Base-by-base conservation (phyloP, 306 rosid species). In the Corylus americana region DNA sequence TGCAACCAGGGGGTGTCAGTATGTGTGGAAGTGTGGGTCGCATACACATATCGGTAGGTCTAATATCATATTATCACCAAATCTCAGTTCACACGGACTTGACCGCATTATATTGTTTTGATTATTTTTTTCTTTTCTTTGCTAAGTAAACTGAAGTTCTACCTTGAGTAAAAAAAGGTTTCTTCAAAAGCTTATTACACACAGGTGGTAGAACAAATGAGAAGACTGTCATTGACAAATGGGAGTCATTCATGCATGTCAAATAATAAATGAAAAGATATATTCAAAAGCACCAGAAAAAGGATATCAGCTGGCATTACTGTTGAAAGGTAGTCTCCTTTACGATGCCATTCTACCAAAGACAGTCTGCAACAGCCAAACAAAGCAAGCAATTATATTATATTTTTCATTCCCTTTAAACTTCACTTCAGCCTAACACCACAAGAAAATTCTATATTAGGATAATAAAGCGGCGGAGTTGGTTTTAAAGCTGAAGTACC, bases 221-320 rank as follows among this genome's bases (percentile, higher is more conserved):
- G 27, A 50, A 66, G 31, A 66, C 70, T 57, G 31, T 59, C 3
- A 50, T 37, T 72, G 69, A 29, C 57, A 48, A 39, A 39, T 39
- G 10, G 39, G 37, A 57, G 70, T 78, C 4, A 62, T 37, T 54
- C 66, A 25, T 42, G 45, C 63, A 77, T 77, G 55, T 62, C 55
- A 77, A 22, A 74, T 66, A 80, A 57, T 71, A 39, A 77, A 74
- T 18, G 29, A 39, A 82, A 35, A 74, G 5, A 77, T 39, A n/a
- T 20, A 20, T 20, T 70, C 22, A 73, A 29, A 27, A 48, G 44
- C 44, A 50, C 48, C 49, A 47, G 18, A 64, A 55, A 83, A 82
- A 92, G 98, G 98, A 95, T 95, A 95, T 95, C 98, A 63, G 96
- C 88, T 75, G 98, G 97, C 90, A 91, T 83, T 73, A 95, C 92